These are phyloP conservation scores for Yarrowia sp. DNA, from an alignment of 805 yeast species.

Conservation along the genomic window DNA sequence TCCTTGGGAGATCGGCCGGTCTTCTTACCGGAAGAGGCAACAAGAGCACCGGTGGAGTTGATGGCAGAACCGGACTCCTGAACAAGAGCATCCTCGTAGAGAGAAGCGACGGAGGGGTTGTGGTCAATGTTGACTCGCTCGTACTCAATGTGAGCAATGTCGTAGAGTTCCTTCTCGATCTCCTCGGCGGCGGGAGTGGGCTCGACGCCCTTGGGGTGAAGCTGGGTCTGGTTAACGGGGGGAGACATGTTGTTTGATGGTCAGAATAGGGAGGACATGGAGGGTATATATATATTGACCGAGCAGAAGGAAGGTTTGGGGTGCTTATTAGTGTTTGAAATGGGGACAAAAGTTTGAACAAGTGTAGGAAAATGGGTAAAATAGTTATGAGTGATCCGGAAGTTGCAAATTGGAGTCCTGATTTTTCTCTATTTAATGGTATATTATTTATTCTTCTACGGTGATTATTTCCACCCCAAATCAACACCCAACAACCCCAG, in stretches of 20 bases:
- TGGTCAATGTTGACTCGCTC: slow-evolving; percentile 51
- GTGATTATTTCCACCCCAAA: no score
- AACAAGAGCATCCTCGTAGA: slow-evolving; percentile 88
- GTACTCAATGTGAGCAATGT: slow-evolving; percentile 45
- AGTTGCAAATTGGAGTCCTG: no score
- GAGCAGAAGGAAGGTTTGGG: not conserved
- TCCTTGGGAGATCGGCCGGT: slow-evolving; percentile 99
- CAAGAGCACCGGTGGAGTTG: slow-evolving; percentile 88
- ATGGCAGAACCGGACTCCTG: slow-evolving; percentile 87
- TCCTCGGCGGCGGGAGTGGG: slow-evolving; percentile 43
- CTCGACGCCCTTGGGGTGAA: slow-evolving; percentile 46
- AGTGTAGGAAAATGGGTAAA: no score
- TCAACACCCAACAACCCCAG: no score
- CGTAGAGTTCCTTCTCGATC: slow-evolving; percentile 43
- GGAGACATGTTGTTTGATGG: slow-evolving; percentile 35
- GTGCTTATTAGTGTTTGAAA: no score
- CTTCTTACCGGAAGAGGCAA: slow-evolving; percentile 92
- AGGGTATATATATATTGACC: slow-evolving; percentile 8
- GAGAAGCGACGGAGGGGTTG: slow-evolving; percentile 88
- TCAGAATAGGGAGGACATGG: not conserved
- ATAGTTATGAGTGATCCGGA: not conserved
- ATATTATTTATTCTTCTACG: no score
- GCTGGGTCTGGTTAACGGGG: slow-evolving; percentile 43
- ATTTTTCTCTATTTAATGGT: no score
- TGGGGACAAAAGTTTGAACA: no score